phyloP scores from a whole-genome alignment of 2,329 filamentous ascomycete genomes.

The Ophiostoma tasmaniense region DNA sequence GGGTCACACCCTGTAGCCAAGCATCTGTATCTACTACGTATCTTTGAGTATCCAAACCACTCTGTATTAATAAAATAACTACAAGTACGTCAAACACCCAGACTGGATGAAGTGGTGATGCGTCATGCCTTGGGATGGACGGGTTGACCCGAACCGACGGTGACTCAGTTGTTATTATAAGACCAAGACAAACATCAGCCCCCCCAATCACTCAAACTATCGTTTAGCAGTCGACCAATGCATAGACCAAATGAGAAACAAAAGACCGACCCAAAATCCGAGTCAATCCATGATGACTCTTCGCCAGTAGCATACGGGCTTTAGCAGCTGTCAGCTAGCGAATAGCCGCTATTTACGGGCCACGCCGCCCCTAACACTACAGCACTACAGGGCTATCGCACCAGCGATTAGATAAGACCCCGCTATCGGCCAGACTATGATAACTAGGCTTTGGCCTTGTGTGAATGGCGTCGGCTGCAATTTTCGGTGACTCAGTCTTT shows the following conservation, averaged over 20 bases:
- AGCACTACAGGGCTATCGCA: too few species aligned
- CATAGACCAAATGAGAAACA: not conserved
- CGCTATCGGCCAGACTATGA: conserved; percentile 14
- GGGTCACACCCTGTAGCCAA: not conserved
- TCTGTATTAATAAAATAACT: too few species aligned
- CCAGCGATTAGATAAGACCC: conserved; percentile 10
- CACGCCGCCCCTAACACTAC: not conserved
- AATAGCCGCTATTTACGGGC: not conserved
- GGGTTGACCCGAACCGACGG: not conserved
- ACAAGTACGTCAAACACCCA: not conserved
- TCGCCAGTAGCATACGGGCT: not conserved
- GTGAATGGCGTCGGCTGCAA: conserved; percentile 1
- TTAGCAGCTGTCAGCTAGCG: not conserved
- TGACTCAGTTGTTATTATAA: not conserved
- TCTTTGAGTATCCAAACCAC: too few species aligned
- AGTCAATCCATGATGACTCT: not conserved
- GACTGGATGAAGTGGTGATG: not conserved
- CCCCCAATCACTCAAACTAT: too few species aligned
- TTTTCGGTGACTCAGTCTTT: conserved; percentile 9
- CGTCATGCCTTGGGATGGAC: not conserved
- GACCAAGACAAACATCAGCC: too few species aligned
- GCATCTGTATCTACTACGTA: not conserved
- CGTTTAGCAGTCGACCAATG: too few species aligned
- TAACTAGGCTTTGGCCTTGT: not conserved
- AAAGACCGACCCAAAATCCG: not conserved